Conservation (phyloP, 495 filamentous ascomycete genomes). For the Daldinia vernicosa region DNA sequence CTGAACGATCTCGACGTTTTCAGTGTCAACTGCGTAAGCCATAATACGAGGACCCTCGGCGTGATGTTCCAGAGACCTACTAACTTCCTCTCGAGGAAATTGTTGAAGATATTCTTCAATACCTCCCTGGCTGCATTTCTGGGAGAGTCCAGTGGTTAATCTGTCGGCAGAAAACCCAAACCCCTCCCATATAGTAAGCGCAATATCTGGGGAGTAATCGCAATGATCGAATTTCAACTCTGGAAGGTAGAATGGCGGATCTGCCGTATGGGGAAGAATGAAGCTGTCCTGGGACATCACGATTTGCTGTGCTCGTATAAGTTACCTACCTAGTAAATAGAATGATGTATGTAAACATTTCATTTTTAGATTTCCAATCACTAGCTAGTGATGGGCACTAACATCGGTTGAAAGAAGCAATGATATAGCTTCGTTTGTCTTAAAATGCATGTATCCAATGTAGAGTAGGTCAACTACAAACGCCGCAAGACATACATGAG, state of each 20-base stretch:
- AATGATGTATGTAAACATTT: neutral
- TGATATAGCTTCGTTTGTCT: too few species aligned
- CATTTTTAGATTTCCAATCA: too few species aligned
- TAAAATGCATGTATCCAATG: too few species aligned
- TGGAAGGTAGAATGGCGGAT: neutral
- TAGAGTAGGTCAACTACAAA: too few species aligned
- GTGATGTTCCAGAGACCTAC: neutral
- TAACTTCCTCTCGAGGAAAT: neutral
- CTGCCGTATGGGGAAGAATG: neutral
- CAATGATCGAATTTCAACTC: neutral
- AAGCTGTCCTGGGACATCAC: neutral
- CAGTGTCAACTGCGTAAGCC: conserved; percentile 20
- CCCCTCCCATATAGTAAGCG: neutral
- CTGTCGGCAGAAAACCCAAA: neutral
- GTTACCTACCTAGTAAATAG: neutral
- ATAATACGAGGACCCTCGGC: conserved; percentile 6
- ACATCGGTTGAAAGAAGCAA: too few species aligned
- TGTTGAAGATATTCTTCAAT: neutral
- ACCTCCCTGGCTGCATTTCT: neutral
- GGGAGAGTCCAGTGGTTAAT: neutral
- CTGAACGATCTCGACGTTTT: conserved; percentile 16
- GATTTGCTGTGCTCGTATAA: neutral
- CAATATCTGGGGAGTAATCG: neutral
- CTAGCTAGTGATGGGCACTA: too few species aligned
- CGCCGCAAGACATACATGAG: too few species aligned